Percentiles rank a stretch among this genome's conserved stretches.
phyloP scores from a whole-genome alignment of 2,329 filamentous ascomycete species.

The Septoria linicola region DNA sequence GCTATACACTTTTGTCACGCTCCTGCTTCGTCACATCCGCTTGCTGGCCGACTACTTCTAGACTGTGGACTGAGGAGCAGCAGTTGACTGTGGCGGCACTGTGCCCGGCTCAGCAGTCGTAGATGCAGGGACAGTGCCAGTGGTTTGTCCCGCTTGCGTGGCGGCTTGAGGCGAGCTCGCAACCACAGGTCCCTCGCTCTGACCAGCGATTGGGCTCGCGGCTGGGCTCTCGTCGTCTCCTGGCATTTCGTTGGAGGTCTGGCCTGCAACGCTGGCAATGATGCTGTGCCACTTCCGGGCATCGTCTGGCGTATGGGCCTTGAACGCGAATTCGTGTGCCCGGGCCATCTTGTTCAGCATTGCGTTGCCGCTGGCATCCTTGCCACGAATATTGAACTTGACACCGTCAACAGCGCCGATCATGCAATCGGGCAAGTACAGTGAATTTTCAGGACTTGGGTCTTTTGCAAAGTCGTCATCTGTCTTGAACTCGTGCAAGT shows the following conservation, averaged over 20 bases:
- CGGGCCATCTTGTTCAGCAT: slow-evolving; percentile 79
- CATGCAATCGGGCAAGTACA: slow-evolving; percentile 88
- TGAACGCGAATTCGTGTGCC: slow-evolving; percentile 78
- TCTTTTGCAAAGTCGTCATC: slow-evolving; percentile 72
- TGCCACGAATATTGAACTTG: slow-evolving; percentile 95
- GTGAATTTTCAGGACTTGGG: slow-evolving; percentile 78
- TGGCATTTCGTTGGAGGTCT: slow-evolving; percentile 45
- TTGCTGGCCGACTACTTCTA: neutral
- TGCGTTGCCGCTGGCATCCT: slow-evolving; percentile 76
- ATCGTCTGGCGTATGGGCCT: slow-evolving; percentile 76
- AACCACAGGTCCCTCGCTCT: slow-evolving; percentile 12
- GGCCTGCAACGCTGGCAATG: slow-evolving; percentile 62
- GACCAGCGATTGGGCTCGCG: slow-evolving; percentile 27
- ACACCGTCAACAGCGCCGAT: slow-evolving; percentile 70
- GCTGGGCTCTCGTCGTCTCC: slow-evolving; percentile 41
- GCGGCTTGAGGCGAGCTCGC: neutral
- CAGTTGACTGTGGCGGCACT: neutral
- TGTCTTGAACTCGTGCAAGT: slow-evolving; percentile 94
- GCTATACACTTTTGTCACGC: too few species aligned
- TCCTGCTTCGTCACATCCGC: too few species aligned
- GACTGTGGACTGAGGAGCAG: neutral
- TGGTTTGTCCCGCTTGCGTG: neutral
- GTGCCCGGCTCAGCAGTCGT: too few species aligned
- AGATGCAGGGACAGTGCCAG: neutral
- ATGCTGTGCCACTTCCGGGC: slow-evolving; percentile 82